Evolutionary conservation across 495 filamentous ascomycete genomes (phyloP).

Genomic region (Penicillium pancosmium): DNA sequence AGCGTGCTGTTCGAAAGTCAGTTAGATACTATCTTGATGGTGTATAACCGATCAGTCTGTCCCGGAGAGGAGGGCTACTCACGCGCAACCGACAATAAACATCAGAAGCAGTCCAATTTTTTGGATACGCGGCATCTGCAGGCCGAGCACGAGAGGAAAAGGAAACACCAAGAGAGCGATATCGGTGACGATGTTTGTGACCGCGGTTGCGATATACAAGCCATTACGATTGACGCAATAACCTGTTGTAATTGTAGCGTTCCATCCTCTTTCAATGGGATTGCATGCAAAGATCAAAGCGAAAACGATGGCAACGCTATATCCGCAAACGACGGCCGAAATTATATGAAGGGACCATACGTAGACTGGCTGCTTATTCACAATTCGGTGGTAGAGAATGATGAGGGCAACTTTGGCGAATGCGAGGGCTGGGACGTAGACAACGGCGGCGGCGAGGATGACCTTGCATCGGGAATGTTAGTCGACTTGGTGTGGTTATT

Average conservation of each 20-base stretch:
- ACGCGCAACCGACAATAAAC: constrained; percentile 33
- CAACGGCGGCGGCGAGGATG: constrained; percentile 27
- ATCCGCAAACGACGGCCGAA: constrained; percentile 27
- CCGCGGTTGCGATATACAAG: constrained; percentile 40
- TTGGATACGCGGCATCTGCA: constrained; percentile 24
- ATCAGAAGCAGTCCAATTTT: constrained; percentile 26
- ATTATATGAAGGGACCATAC: constrained; percentile 22
- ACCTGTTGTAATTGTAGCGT: constrained; percentile 24
- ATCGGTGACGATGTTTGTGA: constrained; percentile 44
- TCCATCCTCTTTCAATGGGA: constrained; percentile 40
- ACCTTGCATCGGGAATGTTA: constrained; percentile 12
- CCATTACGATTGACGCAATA: constrained; percentile 34
- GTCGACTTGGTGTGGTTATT: neutral
- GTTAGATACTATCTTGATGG: neutral
- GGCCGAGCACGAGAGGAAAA: constrained; percentile 28
- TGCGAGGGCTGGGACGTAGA: constrained; percentile 38
- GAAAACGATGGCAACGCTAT: constrained; percentile 32
- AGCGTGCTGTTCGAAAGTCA: constrained; percentile 21
- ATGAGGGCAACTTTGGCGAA: constrained; percentile 36
- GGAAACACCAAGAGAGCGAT: constrained; percentile 40
- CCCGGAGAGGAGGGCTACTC: constrained; percentile 4
- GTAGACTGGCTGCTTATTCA: constrained; percentile 20
- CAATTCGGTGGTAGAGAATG: constrained; percentile 35
- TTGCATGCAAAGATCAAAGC: constrained; percentile 44
- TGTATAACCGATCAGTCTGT: neutral